Base-by-base conservation (phyloP, 1,284 basidiomycete species). In the Thecaphora frezii region DNA sequence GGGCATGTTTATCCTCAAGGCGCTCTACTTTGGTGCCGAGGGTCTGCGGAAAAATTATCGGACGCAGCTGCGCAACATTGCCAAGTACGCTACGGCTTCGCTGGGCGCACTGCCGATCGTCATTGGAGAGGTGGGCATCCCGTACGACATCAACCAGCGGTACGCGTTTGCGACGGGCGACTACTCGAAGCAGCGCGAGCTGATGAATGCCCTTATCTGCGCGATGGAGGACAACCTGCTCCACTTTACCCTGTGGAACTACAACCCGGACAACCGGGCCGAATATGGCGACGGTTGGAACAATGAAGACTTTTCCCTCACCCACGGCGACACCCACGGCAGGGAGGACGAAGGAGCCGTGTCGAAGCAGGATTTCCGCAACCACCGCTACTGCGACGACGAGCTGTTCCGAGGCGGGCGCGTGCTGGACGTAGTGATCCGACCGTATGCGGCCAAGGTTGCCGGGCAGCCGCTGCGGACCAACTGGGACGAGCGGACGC, bases 271-370 rank as follows among this genome's bases (percentile, higher is more conserved):
- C 49, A 97, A 97, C 79, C 84, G 85, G 38, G 90, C 94, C 69
- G 76, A 80, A 21, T 76, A 81, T 22, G 96, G 94, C 14, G 93
- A 97, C 77, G 83, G 87, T 59, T 97, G 94, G 94, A 97, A 96
- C 75, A 90, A 88, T 43, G 93, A 97, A 56, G 76, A 79, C 54
- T 79, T 78, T 47, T 66, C 61, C 41, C 58, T 79, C 7, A 91
- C 90, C 3, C 94, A 90, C 88, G 94, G 90, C 82, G 89, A 88
- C 33, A 14, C 33, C 3, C 94, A 90, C 88, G 94, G 90, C 82
- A 89, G 88, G 12, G 12, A 9, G 13, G 57, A 58, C 10, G 33
- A 44, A 18, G 28, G 24, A 2, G 40, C 26, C 18, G 66, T 54
- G 10, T 39, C 68, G 21, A 67, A 55, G 19, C 66, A 57, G 18